A percentile compares a stretch with the other conserved stretches of the same genome.
Conservation (phyloP, 225 moss, liverwort and hornwort species). For the Antitrichia curtipendula region DNA sequence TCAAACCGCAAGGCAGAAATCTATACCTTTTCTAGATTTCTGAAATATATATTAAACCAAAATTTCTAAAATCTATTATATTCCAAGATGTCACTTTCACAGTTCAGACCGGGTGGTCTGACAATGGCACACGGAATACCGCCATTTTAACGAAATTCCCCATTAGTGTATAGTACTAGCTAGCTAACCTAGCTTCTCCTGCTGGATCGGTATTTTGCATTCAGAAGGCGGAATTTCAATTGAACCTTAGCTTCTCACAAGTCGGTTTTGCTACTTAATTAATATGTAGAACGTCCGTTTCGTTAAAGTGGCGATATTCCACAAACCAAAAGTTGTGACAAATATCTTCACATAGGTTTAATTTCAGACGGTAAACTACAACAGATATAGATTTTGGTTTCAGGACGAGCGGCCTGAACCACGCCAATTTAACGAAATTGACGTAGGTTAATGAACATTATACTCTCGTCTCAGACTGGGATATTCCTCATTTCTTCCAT, state of each 20-base stretch:
- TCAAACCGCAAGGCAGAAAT: too few species aligned
- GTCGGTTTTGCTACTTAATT: not conserved
- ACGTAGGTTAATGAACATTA: not conserved
- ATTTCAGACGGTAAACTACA: not conserved
- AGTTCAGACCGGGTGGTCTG: too few species aligned
- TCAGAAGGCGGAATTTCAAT: not conserved
- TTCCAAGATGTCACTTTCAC: too few species aligned
- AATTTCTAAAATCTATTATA: too few species aligned
- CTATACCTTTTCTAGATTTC: too few species aligned
- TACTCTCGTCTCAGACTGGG: not conserved
- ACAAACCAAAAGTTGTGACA: not conserved
- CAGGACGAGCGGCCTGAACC: not conserved
- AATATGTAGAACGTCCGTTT: not conserved
- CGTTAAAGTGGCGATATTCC: not conserved
- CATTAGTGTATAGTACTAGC: not conserved
- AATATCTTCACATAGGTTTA: not conserved
- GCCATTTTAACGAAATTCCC: too few species aligned
- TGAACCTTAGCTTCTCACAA: not conserved
- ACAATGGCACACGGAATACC: too few species aligned
- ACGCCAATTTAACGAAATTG: not conserved
- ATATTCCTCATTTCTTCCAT: not conserved
- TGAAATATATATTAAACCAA: too few species aligned
- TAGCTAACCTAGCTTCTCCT: not conserved
- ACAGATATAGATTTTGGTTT: not conserved
- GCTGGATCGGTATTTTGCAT: not conserved